Conservation (phyloP, 805 yeast species). For the Saccharomycopsis vini region DNA sequence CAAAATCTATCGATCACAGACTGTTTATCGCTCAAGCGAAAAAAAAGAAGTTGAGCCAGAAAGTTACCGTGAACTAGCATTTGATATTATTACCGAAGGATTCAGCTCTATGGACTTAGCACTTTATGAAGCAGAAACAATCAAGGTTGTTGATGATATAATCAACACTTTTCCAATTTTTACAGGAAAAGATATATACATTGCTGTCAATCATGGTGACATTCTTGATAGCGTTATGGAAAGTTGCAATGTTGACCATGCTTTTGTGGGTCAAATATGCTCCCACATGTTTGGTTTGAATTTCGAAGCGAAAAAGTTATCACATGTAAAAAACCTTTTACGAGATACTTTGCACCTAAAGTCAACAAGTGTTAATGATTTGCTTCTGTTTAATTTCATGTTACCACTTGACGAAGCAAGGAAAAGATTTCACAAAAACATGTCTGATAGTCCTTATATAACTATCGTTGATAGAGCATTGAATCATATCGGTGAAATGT, state of each 20-base stretch:
- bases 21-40: constrained; percentile 67
- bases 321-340: too few species aligned
- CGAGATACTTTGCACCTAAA: constrained; percentile 43
- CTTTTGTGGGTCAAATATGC: too few species aligned
- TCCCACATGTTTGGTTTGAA: too few species aligned
- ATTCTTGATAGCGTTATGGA: constrained; percentile 68
- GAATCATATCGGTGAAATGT: constrained; percentile 50
- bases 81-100: constrained; percentile 64
- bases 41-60: constrained; percentile 61
- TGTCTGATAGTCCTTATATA: constrained; percentile 65
- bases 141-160: constrained; percentile 74
- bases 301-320: too few species aligned
- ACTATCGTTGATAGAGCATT: constrained; percentile 55
- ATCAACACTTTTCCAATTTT: constrained; percentile 59
- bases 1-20: constrained; percentile 44
- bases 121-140: constrained; percentile 78
- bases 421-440: constrained; percentile 52
- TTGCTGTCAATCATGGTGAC: constrained; percentile 74
- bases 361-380: constrained; percentile 71
- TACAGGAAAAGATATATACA: constrained; percentile 42
- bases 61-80: constrained; percentile 73
- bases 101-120: constrained; percentile 32
- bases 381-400: constrained; percentile 71
- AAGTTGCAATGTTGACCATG: constrained; percentile 72
- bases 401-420: constrained; percentile 57